phyloP scores from a whole-genome alignment of 768 basidiomycete genomes.

The Mrakia hoshinonis region DNA sequence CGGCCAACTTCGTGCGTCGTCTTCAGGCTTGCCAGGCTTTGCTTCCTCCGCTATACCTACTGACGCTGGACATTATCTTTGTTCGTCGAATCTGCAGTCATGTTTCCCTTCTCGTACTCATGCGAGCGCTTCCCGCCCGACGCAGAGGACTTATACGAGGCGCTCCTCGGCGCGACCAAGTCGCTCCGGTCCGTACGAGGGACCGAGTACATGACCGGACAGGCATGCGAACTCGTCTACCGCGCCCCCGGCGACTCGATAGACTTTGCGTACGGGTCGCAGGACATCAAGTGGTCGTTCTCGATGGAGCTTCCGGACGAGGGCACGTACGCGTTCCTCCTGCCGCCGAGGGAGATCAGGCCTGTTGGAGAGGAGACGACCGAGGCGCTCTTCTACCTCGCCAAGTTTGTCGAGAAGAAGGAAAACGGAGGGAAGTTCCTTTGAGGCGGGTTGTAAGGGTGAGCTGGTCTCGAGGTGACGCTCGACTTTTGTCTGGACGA shows the following conservation, averaged over 20 bases:
- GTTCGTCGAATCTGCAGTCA: not conserved
- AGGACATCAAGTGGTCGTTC: conserved; percentile 56
- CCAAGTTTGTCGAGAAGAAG: conserved; percentile 51
- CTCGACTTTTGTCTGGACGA: not conserved
- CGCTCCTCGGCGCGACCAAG: conserved; percentile 56
- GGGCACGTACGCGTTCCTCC: conserved; percentile 67
- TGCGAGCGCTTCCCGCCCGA: conserved; percentile 42
- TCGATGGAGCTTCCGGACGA: conserved; percentile 60
- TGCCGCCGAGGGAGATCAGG: conserved; percentile 63
- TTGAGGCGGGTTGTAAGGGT: too few relatives aligned
- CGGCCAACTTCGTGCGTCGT: not conserved
- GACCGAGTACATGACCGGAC: conserved; percentile 50
- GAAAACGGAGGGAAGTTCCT: not conserved
- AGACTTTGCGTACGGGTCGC: conserved; percentile 47
- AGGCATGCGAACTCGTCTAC: conserved; percentile 41
- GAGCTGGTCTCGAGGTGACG: too few relatives aligned
- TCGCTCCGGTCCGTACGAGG: conserved; percentile 45
- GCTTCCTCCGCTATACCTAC: too few relatives aligned
- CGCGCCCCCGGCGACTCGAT: conserved; percentile 44
- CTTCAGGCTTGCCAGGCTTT: not conserved
- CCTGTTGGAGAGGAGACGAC: conserved; percentile 71
- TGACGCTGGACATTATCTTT: not conserved
- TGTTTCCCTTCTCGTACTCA: conserved; percentile 12
- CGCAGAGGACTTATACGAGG: conserved; percentile 67
- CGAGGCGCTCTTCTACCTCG: conserved; percentile 57